Percentiles rank a stretch among this genome's conserved stretches.
Conservation (phyloP, 2,329 filamentous ascomycete genomes). For the Calonectria fujianensis region DNA sequence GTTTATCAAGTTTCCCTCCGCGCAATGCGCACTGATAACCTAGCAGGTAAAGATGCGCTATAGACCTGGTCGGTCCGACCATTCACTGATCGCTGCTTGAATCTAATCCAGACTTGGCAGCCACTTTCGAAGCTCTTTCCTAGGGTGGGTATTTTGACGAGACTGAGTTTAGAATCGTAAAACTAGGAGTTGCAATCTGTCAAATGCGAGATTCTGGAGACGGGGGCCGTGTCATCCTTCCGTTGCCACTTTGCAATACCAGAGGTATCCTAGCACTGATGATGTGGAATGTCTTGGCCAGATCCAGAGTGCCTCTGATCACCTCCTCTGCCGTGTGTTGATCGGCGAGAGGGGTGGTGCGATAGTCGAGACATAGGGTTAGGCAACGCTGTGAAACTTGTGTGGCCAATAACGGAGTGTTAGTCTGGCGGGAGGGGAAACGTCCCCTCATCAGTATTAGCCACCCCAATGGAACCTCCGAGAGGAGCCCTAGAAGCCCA, state of each 20-base stretch:
- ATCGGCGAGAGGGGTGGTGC: slow-evolving; percentile 29
- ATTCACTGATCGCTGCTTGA: background rate
- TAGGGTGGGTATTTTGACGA: background rate
- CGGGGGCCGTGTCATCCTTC: slow-evolving; percentile 1
- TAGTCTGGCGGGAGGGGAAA: background rate
- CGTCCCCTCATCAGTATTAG: slow-evolving; percentile 11
- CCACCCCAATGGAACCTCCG: background rate
- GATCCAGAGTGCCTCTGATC: slow-evolving; percentile 4
- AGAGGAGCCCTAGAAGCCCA: slow-evolving; percentile 20
- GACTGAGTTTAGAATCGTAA: slow-evolving; percentile 3
- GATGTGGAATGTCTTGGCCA: slow-evolving; percentile 25
- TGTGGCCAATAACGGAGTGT: slow-evolving; percentile 14
- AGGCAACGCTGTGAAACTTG: slow-evolving; percentile 19
- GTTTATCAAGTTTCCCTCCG: slow-evolving; percentile 9
- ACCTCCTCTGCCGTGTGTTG: slow-evolving; percentile 2
- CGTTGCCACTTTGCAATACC: background rate
- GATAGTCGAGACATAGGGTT: slow-evolving; percentile 21
- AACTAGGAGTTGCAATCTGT: slow-evolving; percentile 17
- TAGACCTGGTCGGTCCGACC: slow-evolving; percentile 8
- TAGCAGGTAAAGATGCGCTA: background rate
- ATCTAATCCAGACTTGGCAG: slow-evolving; percentile 16
- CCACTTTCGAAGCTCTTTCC: background rate
- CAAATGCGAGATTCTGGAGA: slow-evolving; percentile 6
- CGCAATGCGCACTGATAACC: slow-evolving; percentile 14
- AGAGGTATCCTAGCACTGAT: background rate